Base-by-base conservation (phyloP, 2,329 filamentous ascomycete genomes). In the Aspergillus sergii region DNA sequence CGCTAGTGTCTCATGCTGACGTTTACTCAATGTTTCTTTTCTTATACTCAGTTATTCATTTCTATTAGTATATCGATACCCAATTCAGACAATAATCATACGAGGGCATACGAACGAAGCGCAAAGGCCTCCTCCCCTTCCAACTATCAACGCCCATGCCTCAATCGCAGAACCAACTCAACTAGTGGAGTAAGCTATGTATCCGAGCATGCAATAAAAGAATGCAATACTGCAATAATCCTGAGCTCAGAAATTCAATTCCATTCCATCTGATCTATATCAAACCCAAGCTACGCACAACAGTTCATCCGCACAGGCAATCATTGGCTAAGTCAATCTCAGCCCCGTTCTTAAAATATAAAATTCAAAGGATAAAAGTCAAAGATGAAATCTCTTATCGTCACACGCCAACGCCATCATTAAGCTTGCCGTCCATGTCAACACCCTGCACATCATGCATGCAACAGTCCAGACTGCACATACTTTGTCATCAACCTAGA, bases 211-310 rank as follows among this genome's bases (percentile, higher is more conserved):
- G 43, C 56, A 58, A 48, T 48, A 58, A 58, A 21, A 23, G 26
- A 58, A 48, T 48, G 45, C 45, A 28, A 48, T 3, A 3, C 45
- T 50, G 57, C 32, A 50, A 59, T 59, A 51, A 36, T 19, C 23
- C 46, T 10, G 46, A 50, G 14, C 46, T 50, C 46, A 19, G 26
- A 57, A 41, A 45, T 57, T 45, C 32, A 57, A 57, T 32, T 23
- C 26, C 26, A 58, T 45, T 28, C 56, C 36, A 60, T 46, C 58
- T 60, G 58, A 55, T 60, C 58, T 45, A 46, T 55, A 60, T 54
- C 58, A 60, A 43, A 55, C 32, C 36, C 19, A 45, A 41, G 39
- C 39, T 14, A 41, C 19, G 39, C 9, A n/a, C 39, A 10, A 32
- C 23, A 23, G n/a, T 46, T 23, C 21, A 23, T 14, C 43, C 23